Conservation (phyloP, 805 yeast genomes). For the Metschnikowia amazonensis region DNA sequence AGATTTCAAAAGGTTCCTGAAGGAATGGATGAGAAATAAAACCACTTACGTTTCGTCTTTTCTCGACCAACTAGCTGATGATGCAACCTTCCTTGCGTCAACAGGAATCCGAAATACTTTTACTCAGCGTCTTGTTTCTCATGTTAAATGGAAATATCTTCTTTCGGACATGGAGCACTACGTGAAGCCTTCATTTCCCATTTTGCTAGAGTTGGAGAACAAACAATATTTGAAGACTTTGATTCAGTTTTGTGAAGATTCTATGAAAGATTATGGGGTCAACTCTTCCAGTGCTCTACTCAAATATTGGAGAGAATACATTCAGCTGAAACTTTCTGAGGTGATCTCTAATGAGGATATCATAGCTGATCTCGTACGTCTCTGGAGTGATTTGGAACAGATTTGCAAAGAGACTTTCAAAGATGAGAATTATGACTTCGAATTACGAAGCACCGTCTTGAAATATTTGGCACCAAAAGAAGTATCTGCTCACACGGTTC, state of each 20-base stretch:
- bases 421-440: slow-evolving; percentile 26
- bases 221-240: slow-evolving; percentile 3
- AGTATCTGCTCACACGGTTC: slow-evolving; percentile 18
- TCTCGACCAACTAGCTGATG: slow-evolving; percentile 10
- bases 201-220: slow-evolving; percentile 13
- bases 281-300: slow-evolving; percentile 21
- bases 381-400: slow-evolving; percentile 13
- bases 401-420: slow-evolving; percentile 9
- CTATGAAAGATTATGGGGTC: slow-evolving; percentile 19
- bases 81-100: slow-evolving; percentile 10
- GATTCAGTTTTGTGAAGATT: slow-evolving; percentile 16
- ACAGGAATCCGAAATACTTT: slow-evolving; percentile 16
- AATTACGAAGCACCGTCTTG: slow-evolving; percentile 29
- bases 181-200: slow-evolving; percentile 21
- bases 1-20: slow-evolving; percentile 17
- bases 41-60: slow-evolving; percentile 12
- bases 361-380: slow-evolving; percentile 14
- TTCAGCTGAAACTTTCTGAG: background rate
- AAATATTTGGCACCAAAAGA: slow-evolving; percentile 15
- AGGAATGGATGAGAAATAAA: slow-evolving; percentile 16
- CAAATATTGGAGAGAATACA: slow-evolving; percentile 26
- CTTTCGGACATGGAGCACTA: slow-evolving; percentile 25
- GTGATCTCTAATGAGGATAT: slow-evolving; percentile 2
- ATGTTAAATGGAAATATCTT: slow-evolving; percentile 30
- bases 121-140: slow-evolving; percentile 16